Base-by-base conservation (phyloP, 1,284 basidiomycete genomes). In the Ganoderma leucocontextum region DNA sequence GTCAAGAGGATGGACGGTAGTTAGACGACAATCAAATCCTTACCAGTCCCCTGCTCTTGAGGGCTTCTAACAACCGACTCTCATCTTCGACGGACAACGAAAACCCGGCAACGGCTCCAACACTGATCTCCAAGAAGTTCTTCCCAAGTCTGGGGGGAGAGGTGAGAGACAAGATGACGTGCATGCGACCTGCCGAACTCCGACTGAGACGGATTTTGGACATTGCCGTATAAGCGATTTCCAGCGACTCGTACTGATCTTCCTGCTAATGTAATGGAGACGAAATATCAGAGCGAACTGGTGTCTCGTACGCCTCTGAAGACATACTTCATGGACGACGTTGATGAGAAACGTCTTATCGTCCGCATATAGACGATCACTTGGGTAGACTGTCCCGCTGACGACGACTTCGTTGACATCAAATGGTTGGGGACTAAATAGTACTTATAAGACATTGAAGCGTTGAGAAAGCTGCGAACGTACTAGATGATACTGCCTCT, bases 391-490 rank as follows among this genome's bases (percentile, higher is more conserved):
- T 57, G 82, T 77, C n/a, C 77, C 82, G 61, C 81, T 80, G 7
- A 85, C 78, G 25, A 76, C 69, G 64, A 90, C 80, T 62, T 81
- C 78, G 4, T 78, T 75, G 17, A 86, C 78, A 25, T 78, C 72
- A 71, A 91, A 90, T 10, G 88, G 87, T 66, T 91, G 90, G 10
- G 90, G 88, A 71, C 90, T 91, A 58, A 5, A 52, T 44, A 6
- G 15, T 10, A 36, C 68, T 10, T 6, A 47, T 69, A 49, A 68
- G 69, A 58, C 12, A 8, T 53, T 8, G 52, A 17, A 55, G 52
- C 8, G 1, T 17, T 35, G 29, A 8, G 22, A 2, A 29, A 33
- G 5, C 10, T 22, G 10, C 9, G 5, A 10, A 80, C 86, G 70
- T 63, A 90, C 89, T 82, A 89, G 9, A 80, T 76, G 5, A 87